A percentile compares a stretch with the other conserved stretches of the same genome.
phyloP scores from a whole-genome alignment of 257 asterid species.

The Solanum paucissectum region DNA sequence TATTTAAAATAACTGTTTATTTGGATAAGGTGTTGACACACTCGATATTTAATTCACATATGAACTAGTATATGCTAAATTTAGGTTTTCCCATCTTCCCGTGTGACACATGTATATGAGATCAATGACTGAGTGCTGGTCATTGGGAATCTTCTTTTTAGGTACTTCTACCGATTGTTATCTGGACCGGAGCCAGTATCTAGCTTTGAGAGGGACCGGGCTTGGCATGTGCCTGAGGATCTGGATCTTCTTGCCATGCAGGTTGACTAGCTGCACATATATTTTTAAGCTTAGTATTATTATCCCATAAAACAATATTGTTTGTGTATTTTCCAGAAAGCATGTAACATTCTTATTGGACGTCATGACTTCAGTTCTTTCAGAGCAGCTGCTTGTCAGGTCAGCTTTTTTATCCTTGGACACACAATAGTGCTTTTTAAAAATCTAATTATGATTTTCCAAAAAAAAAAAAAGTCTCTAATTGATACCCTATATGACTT shows the following conservation, averaged over 20 bases:
- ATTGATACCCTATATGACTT: neutral
- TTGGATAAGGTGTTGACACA: neutral
- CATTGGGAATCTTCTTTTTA: slow-evolving; percentile 15
- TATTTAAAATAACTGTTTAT: neutral
- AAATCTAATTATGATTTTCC: neutral
- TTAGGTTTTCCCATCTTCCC: neutral
- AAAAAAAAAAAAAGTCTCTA: neutral
- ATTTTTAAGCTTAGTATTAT: neutral
- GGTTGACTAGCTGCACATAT: slow-evolving; percentile 25
- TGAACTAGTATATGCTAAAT: neutral
- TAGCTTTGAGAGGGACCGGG: slow-evolving; percentile 66
- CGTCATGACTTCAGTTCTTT: slow-evolving; percentile 89
- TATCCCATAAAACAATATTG: neutral
- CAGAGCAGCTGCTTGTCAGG: slow-evolving; percentile 93
- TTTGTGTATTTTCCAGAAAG: slow-evolving; percentile 43
- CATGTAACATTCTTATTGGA: slow-evolving; percentile 78
- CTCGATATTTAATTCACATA: neutral
- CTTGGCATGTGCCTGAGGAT: slow-evolving; percentile 86
- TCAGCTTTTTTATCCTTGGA: slow-evolving; percentile 6
- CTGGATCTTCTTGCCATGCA: slow-evolving; percentile 67
- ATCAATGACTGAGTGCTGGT: neutral
- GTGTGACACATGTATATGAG: neutral
- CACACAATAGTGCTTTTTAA: neutral
- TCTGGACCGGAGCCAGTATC: slow-evolving; percentile 63
- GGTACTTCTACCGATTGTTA: slow-evolving; percentile 73